Percentiles rank a stretch among this genome's conserved stretches.
phyloP scores from a whole-genome alignment of 768 basidiomycete genomes.

The Phaffia tasmanica region DNA sequence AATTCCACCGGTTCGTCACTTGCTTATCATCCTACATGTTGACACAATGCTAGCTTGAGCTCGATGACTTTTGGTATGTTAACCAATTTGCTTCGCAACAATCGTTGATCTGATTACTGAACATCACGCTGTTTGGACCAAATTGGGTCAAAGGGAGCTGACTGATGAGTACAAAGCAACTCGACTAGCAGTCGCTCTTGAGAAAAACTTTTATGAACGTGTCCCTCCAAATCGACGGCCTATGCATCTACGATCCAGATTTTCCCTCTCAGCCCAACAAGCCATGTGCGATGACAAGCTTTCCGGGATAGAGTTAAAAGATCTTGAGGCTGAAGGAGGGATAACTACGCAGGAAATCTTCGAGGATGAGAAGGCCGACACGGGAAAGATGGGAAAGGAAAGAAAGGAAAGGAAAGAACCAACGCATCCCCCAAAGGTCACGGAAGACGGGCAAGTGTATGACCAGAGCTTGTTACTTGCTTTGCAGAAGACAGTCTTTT shows the following conservation, averaged over 20 bases:
- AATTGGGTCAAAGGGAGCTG: slow-evolving; percentile 39
- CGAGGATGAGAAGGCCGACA: not conserved
- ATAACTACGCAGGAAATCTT: no score
- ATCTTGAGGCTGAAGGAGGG: no score
- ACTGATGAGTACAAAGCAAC: slow-evolving; percentile 40
- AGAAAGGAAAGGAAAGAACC: slow-evolving; percentile 15
- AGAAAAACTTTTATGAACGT: slow-evolving; percentile 45
- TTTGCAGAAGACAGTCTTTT: slow-evolving; percentile 44
- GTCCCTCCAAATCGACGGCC: slow-evolving; percentile 47
- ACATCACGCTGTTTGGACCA: no score
- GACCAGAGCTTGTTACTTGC: slow-evolving; percentile 48
- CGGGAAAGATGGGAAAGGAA: slow-evolving; percentile 17
- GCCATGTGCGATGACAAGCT: no score
- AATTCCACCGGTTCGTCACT: no score
- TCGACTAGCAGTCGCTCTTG: slow-evolving; percentile 41
- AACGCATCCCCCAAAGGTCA: no score
- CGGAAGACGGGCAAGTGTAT: slow-evolving; percentile 33
- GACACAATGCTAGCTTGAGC: not conserved
- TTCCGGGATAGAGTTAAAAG: no score
- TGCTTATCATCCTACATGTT: no score
- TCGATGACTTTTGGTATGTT: slow-evolving; percentile 4
- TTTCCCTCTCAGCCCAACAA: not conserved
- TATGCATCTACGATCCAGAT: slow-evolving; percentile 4
- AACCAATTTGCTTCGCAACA: not conserved
- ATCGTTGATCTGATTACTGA: not conserved